Conservation (phyloP, 1,139 yeast genomes). For the Zygoascus hellenicus region DNA sequence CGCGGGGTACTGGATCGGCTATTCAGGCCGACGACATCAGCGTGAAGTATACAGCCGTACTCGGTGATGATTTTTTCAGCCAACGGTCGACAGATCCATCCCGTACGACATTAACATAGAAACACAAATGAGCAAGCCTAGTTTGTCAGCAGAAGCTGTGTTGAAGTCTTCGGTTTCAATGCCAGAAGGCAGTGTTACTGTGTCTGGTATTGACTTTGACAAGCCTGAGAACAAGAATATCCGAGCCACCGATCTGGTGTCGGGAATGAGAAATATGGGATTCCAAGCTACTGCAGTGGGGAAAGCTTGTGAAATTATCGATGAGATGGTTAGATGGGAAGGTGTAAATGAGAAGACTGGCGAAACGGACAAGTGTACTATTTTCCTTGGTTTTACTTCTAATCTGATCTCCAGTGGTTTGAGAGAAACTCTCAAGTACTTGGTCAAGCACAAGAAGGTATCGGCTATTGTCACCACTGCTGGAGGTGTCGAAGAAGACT, state of each 20-base stretch:
- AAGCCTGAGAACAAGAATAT: conserved; percentile 57
- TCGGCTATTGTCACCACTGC: conserved; percentile 93
- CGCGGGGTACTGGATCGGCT: not conserved
- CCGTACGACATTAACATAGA: not conserved
- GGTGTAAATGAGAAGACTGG: conserved; percentile 80
- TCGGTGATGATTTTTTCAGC: conserved; percentile 1
- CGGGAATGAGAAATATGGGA: conserved; percentile 92
- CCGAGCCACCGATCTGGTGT: conserved; percentile 70
- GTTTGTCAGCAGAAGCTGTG: conserved; percentile 56
- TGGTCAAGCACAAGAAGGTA: conserved; percentile 91
- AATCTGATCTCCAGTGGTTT: conserved; percentile 91
- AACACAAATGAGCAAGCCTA: conserved; percentile 20
- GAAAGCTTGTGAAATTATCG: conserved; percentile 83
- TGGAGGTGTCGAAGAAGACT: conserved; percentile 97
- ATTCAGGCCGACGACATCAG: not conserved
- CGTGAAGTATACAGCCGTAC: not conserved
- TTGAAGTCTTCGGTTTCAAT: conserved; percentile 81
- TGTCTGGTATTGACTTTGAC: conserved; percentile 84
- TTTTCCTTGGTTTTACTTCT: conserved; percentile 95
- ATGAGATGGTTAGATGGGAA: conserved; percentile 89
- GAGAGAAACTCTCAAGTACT: conserved; percentile 79
- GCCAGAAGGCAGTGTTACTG: conserved; percentile 69
- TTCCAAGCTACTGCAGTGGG: conserved; percentile 89
- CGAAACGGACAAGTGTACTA: conserved; percentile 66
- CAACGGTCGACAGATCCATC: not conserved